phyloP scores from a whole-genome alignment of 2,329 filamentous ascomycete genomes.

The Penicillium sp. region DNA sequence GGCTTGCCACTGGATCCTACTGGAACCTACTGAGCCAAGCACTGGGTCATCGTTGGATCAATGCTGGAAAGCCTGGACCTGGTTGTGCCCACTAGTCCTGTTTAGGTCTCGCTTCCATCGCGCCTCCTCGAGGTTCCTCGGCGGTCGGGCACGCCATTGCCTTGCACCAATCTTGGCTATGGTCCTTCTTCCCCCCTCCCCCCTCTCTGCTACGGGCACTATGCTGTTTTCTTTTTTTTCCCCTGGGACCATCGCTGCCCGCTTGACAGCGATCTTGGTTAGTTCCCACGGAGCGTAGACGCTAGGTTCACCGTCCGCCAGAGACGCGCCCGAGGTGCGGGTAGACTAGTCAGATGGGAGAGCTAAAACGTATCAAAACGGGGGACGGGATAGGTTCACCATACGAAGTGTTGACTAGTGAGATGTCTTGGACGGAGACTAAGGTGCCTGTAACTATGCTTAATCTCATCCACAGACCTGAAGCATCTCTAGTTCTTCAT shows the following conservation, averaged over 20 bases:
- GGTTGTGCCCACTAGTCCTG: slow-evolving; percentile 8
- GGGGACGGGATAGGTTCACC: neutral
- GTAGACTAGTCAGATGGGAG: slow-evolving; percentile 35
- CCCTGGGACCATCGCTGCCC: slow-evolving; percentile 19
- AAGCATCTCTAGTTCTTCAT: neutral
- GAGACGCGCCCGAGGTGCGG: slow-evolving; percentile 33
- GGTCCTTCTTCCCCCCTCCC: slow-evolving; percentile 14
- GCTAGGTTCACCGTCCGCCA: slow-evolving; percentile 35
- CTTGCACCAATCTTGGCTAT: slow-evolving; percentile 10
- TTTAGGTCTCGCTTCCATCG: slow-evolving; percentile 16
- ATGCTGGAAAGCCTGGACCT: neutral
- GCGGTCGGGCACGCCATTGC: slow-evolving; percentile 33
- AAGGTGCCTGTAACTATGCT: slow-evolving; percentile 5
- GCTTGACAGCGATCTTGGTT: slow-evolving; percentile 34
- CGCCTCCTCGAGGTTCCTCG: slow-evolving; percentile 32
- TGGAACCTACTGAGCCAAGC: neutral
- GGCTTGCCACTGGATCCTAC: slow-evolving; percentile 17
- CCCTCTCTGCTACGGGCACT: neutral
- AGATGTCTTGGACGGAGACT: slow-evolving; percentile 3
- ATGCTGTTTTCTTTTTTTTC: neutral
- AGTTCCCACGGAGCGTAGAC: slow-evolving; percentile 33
- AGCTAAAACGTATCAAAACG: slow-evolving; percentile 3
- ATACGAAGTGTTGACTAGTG: slow-evolving; percentile 1
- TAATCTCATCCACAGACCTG: neutral
- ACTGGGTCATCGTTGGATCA: slow-evolving; percentile 5